Percentiles rank a stretch among this genome's conserved stretches.
Evolutionary conservation across 1,139 yeast genomes (phyloP).

Genomic region (Pichia sp.): DNA sequence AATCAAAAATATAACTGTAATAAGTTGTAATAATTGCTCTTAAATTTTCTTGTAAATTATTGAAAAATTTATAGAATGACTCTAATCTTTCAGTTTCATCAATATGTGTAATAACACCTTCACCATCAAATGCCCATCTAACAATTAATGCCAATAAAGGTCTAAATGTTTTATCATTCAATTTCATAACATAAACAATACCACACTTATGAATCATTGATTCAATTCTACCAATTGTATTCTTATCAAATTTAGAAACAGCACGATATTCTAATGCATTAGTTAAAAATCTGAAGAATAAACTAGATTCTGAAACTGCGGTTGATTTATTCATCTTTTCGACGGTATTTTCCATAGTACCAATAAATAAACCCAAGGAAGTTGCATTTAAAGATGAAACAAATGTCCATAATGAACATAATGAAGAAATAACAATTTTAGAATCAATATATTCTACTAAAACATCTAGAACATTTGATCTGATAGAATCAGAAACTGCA

Average conservation of each 20-base stretch:
- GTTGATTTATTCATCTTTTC: constrained; percentile 66
- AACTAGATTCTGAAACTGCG: constrained; percentile 64
- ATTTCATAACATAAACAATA: constrained; percentile 73
- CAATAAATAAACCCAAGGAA: constrained; percentile 66
- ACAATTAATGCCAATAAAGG: constrained; percentile 83
- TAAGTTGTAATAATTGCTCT: constrained; percentile 85
- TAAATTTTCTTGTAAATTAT: constrained; percentile 73
- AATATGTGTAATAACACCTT: constrained; percentile 46
- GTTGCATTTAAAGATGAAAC: constrained; percentile 36
- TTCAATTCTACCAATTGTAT: constrained; percentile 77
- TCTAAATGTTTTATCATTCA: constrained; percentile 89
- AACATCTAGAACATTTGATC: constrained; percentile 59
- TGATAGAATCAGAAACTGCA: constrained; percentile 50
- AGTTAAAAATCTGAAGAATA: constrained; percentile 64
- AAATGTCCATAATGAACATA: constrained; percentile 60
- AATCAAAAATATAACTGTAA: constrained; percentile 77
- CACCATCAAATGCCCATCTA: constrained; percentile 91
- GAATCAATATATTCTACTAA: constrained; percentile 66
- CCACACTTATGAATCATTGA: constrained; percentile 69
- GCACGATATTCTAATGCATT: constrained; percentile 66
- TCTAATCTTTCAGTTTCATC: constrained; percentile 49
- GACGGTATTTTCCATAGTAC: constrained; percentile 56
- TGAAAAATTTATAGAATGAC: constrained; percentile 83
- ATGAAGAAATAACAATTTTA: constrained; percentile 53
- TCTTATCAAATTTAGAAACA: constrained; percentile 51